phyloP scores from a whole-genome alignment of 257 asterid species.

The Solanum ossicruentum region DNA sequence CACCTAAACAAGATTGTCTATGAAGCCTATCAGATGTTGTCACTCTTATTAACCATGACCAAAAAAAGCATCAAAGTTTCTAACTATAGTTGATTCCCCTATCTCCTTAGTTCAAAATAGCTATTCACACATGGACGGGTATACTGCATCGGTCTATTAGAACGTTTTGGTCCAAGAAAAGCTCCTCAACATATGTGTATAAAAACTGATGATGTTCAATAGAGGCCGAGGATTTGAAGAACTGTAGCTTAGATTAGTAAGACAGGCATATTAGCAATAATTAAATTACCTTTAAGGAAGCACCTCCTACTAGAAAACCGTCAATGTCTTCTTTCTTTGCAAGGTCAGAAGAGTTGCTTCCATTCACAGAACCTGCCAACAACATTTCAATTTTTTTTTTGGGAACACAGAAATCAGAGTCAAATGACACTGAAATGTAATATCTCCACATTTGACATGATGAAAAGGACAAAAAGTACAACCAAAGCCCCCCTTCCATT shows the following conservation, averaged over 20 bases:
- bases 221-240: background rate
- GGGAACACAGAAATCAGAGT: background rate
- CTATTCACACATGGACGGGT: background rate
- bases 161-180: background rate
- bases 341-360: conserved; percentile 5
- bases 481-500: background rate
- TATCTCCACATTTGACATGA: background rate
- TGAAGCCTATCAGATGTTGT: background rate
- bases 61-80: background rate
- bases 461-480: background rate
- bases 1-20: background rate
- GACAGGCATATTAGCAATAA: background rate
- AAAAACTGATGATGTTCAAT: background rate
- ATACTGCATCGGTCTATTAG: background rate
- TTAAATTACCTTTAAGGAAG: conserved; percentile 40
- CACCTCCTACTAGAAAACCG: background rate
- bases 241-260: background rate
- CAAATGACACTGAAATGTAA: background rate
- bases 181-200: background rate
- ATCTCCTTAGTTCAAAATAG: background rate
- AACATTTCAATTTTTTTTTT: background rate
- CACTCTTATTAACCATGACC: background rate
- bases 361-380: conserved; percentile 36
- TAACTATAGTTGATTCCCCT: background rate
- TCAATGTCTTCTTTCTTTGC: conserved; percentile 2